Conservation (phyloP, 495 filamentous ascomycete species). For the Astrothelium macrocarpum region DNA sequence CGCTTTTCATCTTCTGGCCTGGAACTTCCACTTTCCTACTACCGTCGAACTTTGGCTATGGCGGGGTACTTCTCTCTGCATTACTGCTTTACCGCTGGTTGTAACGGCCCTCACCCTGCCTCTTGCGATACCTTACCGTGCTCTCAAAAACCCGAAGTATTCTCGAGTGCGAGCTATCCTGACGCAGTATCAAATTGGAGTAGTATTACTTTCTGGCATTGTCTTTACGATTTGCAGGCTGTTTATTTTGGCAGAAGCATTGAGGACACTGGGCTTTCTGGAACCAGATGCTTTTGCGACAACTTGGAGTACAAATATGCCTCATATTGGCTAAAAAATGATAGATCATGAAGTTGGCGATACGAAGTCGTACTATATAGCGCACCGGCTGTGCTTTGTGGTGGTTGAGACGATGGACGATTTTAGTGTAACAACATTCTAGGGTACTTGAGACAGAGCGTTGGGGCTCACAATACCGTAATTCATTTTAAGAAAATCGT, state of each 20-base stretch:
- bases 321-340: constrained; percentile 2
- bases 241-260: neutral
- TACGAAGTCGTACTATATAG: too few relatives aligned
- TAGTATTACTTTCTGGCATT: neutral
- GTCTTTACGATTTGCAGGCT: neutral
- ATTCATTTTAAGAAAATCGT: too few relatives aligned
- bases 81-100: neutral
- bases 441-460: too few relatives aligned
- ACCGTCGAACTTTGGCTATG: constrained; percentile 11
- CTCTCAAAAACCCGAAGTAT: neutral
- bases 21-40: constrained; percentile 11
- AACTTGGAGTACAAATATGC: constrained; percentile 1
- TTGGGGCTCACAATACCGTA: too few relatives aligned
- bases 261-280: neutral
- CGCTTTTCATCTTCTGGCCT: constrained; percentile 5
- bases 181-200: neutral
- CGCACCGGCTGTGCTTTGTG: too few relatives aligned
- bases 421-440: too few relatives aligned
- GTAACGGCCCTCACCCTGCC: neutral
- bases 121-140: neutral
- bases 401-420: too few relatives aligned
- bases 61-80: constrained; percentile 4
- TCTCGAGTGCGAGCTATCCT: neutral
- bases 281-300: neutral
- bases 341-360: too few relatives aligned